Percentiles rank a stretch among this genome's conserved stretches.
phyloP scores from a whole-genome alignment of 495 filamentous ascomycete species.

The Acidomyces sp. region DNA sequence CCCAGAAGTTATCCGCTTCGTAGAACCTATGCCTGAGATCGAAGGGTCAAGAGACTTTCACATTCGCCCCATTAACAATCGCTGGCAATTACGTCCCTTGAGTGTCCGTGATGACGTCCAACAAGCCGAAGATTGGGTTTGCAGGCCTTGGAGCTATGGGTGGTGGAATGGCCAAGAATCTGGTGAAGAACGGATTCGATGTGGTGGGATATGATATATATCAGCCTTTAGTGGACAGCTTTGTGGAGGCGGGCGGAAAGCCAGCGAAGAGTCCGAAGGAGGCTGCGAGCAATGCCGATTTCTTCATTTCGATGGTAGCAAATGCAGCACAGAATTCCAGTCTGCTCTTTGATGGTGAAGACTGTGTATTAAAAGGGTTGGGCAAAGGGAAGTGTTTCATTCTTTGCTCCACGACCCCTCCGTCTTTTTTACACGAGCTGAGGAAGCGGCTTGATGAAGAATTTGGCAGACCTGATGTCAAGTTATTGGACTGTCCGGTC shows the following conservation, averaged over 20 bases:
- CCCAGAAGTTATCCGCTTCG: neutral
- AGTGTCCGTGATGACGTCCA: slow-evolving; percentile 7
- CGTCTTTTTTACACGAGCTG: slow-evolving; percentile 50
- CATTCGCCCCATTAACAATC: neutral
- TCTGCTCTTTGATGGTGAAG: slow-evolving; percentile 49
- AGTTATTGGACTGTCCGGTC: slow-evolving; percentile 61
- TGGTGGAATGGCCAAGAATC: slow-evolving; percentile 71
- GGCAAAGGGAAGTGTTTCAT: slow-evolving; percentile 44
- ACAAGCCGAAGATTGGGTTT: slow-evolving; percentile 47
- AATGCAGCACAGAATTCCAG: slow-evolving; percentile 54
- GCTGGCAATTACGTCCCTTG: neutral
- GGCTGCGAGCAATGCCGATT: slow-evolving; percentile 45
- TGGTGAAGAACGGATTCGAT: slow-evolving; percentile 52
- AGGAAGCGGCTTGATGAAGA: slow-evolving; percentile 37
- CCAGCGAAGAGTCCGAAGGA: slow-evolving; percentile 49
- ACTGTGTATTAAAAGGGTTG: slow-evolving; percentile 35
- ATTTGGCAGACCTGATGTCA: slow-evolving; percentile 47
- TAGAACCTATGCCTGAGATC: neutral
- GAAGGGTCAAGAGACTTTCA: neutral
- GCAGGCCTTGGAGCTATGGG: slow-evolving; percentile 84
- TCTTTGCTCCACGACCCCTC: slow-evolving; percentile 63
- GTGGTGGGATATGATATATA: slow-evolving; percentile 71
- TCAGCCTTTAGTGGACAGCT: slow-evolving; percentile 55
- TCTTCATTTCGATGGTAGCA: slow-evolving; percentile 69
- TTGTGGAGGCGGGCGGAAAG: slow-evolving; percentile 51